Percentiles rank a stretch among this genome's conserved stretches.
These are phyloP conservation scores for Fusarium caatingaense DNA, from an alignment of 2,329 filamentous ascomycete genomes.

Conservation along the genomic window DNA sequence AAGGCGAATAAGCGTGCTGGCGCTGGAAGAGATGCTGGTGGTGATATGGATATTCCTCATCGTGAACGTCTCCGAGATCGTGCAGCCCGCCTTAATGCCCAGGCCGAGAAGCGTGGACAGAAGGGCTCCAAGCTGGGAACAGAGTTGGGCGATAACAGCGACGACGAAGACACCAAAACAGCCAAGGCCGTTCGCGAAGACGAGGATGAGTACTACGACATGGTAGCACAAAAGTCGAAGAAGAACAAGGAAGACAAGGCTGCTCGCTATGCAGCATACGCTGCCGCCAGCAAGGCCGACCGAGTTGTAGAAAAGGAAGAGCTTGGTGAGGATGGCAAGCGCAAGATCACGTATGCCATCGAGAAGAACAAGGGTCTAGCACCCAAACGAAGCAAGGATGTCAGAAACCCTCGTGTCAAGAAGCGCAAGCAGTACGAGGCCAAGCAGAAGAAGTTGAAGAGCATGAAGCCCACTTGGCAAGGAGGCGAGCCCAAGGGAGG, in stretches of 20 bases:
- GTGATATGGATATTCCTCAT: constrained; percentile 86
- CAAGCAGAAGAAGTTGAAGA: constrained; percentile 96
- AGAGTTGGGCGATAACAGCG: constrained; percentile 75
- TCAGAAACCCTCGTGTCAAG: constrained; percentile 95
- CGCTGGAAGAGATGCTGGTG: constrained; percentile 78
- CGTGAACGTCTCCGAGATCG: constrained; percentile 89
- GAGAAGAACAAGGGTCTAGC: constrained; percentile 97
- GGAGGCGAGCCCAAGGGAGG: constrained; percentile 85
- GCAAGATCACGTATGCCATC: constrained; percentile 92
- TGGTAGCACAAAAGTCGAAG: constrained; percentile 77
- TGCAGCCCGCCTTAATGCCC: constrained; percentile 85
- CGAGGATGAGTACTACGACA: constrained; percentile 88
- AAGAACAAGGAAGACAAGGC: constrained; percentile 80
- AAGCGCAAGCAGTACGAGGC: constrained; percentile 96
- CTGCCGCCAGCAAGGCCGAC: constrained; percentile 71
- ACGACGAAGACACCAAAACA: constrained; percentile 71
- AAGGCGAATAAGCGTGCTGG: constrained; percentile 87
- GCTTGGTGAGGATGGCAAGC: constrained; percentile 85
- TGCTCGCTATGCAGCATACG: constrained; percentile 65
- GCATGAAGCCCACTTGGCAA: constrained; percentile 86
- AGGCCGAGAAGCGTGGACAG: constrained; percentile 85
- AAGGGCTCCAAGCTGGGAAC: constrained; percentile 71
- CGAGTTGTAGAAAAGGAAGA: constrained; percentile 73
- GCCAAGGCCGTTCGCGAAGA: constrained; percentile 65
- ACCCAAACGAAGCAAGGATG: constrained; percentile 91